A percentile compares a stretch with the other conserved stretches of the same genome.
phyloP scores from a whole-genome alignment of 352 stramenopile genomes.

The Phytophthora lateralis region DNA sequence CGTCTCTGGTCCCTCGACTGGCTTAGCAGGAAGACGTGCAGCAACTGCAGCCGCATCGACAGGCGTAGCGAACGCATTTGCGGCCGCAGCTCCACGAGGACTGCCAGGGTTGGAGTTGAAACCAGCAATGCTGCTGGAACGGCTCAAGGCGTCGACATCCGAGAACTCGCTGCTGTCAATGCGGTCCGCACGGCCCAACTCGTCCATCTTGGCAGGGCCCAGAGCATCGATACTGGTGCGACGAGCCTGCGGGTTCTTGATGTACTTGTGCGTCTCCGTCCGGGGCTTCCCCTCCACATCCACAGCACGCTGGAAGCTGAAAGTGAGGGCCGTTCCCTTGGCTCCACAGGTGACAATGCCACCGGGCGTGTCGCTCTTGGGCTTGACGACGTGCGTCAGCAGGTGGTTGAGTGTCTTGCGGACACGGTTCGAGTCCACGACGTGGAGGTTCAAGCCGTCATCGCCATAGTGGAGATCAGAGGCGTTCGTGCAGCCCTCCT shows the following conservation, averaged over 20 bases:
- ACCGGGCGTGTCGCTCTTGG: conserved; percentile 50
- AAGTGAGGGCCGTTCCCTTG: conserved; percentile 49
- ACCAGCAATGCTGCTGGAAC: conserved; percentile 38
- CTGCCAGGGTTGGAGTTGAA: conserved; percentile 35
- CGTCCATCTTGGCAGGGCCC: conserved; percentile 51
- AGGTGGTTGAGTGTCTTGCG: conserved; percentile 73
- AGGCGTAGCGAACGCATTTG: conserved; percentile 5
- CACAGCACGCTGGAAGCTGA: conserved; percentile 35
- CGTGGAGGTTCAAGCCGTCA: conserved; percentile 42
- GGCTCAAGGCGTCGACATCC: conserved; percentile 53
- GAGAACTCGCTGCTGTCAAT: conserved; percentile 57
- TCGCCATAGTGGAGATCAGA: conserved; percentile 58
- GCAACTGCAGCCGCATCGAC: conserved; percentile 26
- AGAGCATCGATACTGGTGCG: conserved; percentile 50
- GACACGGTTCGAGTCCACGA: conserved; percentile 80
- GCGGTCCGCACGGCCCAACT: conserved; percentile 44
- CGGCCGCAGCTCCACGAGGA: conserved; percentile 24
- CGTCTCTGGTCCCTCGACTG: conserved; percentile 4
- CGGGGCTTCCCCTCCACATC: conserved; percentile 32
- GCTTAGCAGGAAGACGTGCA: conserved; percentile 23
- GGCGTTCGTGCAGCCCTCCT: conserved; percentile 51
- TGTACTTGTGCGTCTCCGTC: conserved; percentile 45
- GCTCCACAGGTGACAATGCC: conserved; percentile 53
- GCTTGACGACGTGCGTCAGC: conserved; percentile 50
- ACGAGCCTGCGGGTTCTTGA: conserved; percentile 54